A percentile compares a stretch with the other conserved stretches of the same genome.
Evolutionary conservation across 2,329 filamentous ascomycete genomes (phyloP).

Genomic region (Xylariaceae sp.): DNA sequence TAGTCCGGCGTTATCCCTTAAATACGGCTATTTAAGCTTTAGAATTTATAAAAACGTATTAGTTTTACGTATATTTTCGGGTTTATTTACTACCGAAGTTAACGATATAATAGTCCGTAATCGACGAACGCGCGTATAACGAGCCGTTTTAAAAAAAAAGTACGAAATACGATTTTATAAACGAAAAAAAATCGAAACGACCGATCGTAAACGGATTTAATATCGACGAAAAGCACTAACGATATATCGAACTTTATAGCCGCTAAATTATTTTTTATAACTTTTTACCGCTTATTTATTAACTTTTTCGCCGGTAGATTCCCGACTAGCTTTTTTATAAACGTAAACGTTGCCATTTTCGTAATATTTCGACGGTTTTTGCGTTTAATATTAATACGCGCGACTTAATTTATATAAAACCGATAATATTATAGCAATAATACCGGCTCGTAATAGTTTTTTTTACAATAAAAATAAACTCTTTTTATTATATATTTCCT

Average conservation of each 20-base stretch:
- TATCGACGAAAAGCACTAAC: neutral
- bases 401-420: neutral
- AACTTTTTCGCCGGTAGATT: no score
- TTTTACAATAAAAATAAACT: neutral
- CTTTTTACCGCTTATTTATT: no score
- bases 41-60: neutral
- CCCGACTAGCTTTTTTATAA: no score
- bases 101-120: no score
- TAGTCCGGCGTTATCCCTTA: neutral
- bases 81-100: no score
- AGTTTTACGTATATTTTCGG: neutral
- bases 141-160: no score
- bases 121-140: no score
- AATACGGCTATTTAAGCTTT: neutral
- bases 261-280: no score
- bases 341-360: no score
- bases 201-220: neutral
- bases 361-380: no score
- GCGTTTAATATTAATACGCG: neutral
- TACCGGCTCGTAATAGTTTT: neutral
- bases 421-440: neutral
- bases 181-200: neutral
- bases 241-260: no score
- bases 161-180: no score
- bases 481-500: neutral